Evolutionary conservation across 176 grass and related monocot species (phyloP), one percentile per base, ranked within the genome.

Genomic region (Dactylis glomerata): DNA sequence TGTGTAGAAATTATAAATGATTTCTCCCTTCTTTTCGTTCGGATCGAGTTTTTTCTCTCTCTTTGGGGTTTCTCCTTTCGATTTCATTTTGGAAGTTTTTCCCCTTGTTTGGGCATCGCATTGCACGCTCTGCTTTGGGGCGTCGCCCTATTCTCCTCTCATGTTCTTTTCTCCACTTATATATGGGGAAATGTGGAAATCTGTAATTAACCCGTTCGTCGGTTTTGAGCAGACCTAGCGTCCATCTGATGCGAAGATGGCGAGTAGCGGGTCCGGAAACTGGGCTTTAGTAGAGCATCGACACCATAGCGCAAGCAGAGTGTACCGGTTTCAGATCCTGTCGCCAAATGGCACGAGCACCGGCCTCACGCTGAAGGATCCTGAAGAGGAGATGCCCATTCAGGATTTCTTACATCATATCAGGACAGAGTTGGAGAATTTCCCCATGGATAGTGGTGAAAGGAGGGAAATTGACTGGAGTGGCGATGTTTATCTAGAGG

Each of bases 261-360:
- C 70, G 70, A 73, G 42, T 42, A 20, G 42, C 4, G 70, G 15
- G 8, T 73, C 41, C 6, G 70, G 7, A 45, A 73, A 19, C 8
- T 73, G 42, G 70, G 70, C 42, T 20, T 9, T 73, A 17, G 70
- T 73, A 27, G 41, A 73, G 45, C 45, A 73, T 46, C 41, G 42
- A 47, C 26, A 49, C 42, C 24, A 73, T 8, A 27, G 15, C 45
- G 24, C 42, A 73, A 49, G 40, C 70, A 73, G 16, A 73, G 42
- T 49, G 42, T 73, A 73, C 70, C 14, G 3, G 5, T 73, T 73
- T 49, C 70, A 73, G 70, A 73, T 73, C 41, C 70, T 73, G 24
- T 31, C 49, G 41, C 70, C 70, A 20, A 73, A 73, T 73, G 70
- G 70, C 70, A 73, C 70, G 17, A 73, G 70, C 70, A 73, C 70